Conservation (phyloP, 805 yeast genomes). For the Middelhovenomyces tepae region DNA sequence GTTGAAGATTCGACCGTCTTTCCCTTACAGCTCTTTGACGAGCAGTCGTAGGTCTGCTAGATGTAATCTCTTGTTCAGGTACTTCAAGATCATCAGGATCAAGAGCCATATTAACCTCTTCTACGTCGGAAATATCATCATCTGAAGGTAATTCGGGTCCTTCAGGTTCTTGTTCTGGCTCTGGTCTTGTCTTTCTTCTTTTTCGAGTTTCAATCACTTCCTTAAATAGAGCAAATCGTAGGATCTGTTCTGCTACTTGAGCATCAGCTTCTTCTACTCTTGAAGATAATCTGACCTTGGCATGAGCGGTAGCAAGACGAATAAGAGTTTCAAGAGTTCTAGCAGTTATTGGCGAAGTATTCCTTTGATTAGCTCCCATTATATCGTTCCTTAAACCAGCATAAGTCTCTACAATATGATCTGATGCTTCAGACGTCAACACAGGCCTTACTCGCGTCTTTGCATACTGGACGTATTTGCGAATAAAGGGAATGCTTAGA, state of each 20-base stretch:
- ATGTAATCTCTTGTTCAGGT: constrained; percentile 40
- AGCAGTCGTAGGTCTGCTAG: constrained; percentile 17
- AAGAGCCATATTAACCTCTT: constrained; percentile 32
- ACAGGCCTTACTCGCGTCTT: constrained; percentile 80
- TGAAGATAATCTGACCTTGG: constrained; percentile 81
- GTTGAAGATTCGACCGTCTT: background rate
- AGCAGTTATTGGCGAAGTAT: constrained; percentile 94
- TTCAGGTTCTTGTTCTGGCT: constrained; percentile 25
- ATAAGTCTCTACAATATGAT: constrained; percentile 71
- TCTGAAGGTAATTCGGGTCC: too few relatives aligned
- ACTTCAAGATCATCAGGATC: constrained; percentile 43
- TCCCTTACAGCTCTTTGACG: constrained; percentile 16
- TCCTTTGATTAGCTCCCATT: constrained; percentile 31
- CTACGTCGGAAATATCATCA: constrained; percentile 38
- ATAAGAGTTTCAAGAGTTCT: constrained; percentile 94
- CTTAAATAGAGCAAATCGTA: constrained; percentile 79
- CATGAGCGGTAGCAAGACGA: constrained; percentile 93
- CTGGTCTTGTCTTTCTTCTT: constrained; percentile 26
- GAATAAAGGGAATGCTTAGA: constrained; percentile 73
- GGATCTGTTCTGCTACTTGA: constrained; percentile 69
- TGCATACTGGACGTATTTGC: constrained; percentile 90
- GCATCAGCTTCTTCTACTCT: constrained; percentile 74
- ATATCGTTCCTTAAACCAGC: constrained; percentile 75
- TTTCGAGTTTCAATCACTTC: constrained; percentile 44
- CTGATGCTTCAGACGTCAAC: constrained; percentile 67